Evolutionary conservation across 768 basidiomycete species (phyloP), one percentile per base, ranked within the genome.

Genomic region (Podaxis carcinomalis): DNA sequence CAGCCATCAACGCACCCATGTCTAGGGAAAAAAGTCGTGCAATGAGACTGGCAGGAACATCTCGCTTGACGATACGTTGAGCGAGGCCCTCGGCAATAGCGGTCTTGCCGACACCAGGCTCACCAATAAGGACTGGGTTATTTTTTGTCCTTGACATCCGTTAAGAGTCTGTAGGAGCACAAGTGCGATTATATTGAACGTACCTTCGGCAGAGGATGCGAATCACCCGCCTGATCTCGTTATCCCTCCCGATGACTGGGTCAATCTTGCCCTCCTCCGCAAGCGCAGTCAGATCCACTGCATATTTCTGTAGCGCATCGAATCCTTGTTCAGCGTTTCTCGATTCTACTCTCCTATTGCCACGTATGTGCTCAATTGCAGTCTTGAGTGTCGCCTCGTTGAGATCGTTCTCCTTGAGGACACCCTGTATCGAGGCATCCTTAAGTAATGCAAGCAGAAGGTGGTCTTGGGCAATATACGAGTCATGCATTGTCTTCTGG

Each of bases 71-170:
- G 63, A 98, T 96, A 50, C 96, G 87, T 70, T 96, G 95, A 0
- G 96, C 95, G 5, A 99, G 86, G 42, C 94, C 95, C 78, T 99
- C 96, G 5, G 88, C 93, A 56, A 98, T 92, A 23, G 93, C 86
- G 0, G 95, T 97, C 77, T 99, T 99, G 3, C 96, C 96, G 23
- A 96, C 94, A 72, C 96, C 91, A 51, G 91, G 92, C 74, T 93
- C 93, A 63, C 95, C 95, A 66, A 98, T 93, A 25, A 98, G 85
- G 42, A 97, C 93, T n/a, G 96, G 94, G 68, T 96, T 97, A 69
- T 95, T 95, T 74, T 98, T 98, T 2, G 94, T 97, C 69, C 95
- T 90, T 61, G 23, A 19, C 6, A 7, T 7, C 7, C 7, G 5
- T 52, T 58, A 42, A 42, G 14, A 9, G 39, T 35, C 19, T 16